Conservation (phyloP, 2,329 filamentous ascomycete genomes). For the Phialemonium atrogriseum region DNA sequence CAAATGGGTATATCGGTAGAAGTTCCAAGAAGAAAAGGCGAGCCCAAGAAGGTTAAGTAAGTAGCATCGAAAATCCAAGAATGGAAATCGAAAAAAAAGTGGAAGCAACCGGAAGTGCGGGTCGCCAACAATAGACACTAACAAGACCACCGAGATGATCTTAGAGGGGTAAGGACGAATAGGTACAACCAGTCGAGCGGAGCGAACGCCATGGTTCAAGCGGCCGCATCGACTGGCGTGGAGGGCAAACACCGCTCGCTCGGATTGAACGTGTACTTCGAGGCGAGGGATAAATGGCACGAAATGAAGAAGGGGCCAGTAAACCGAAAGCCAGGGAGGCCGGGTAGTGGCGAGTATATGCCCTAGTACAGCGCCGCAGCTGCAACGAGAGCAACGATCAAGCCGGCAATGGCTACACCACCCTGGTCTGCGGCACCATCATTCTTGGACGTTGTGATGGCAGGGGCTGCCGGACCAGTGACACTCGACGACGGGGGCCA, state of each 20-base stretch:
- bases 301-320: slow-evolving; percentile 5
- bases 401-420: slow-evolving; percentile 41
- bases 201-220: neutral
- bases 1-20: slow-evolving; percentile 15
- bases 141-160: slow-evolving; percentile 5
- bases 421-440: slow-evolving; percentile 38
- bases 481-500: slow-evolving; percentile 4
- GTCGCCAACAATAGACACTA: slow-evolving; percentile 12
- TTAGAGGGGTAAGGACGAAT: slow-evolving; percentile 3
- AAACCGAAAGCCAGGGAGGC: too few relatives aligned
- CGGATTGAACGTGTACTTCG: neutral
- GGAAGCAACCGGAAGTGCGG: slow-evolving; percentile 4
- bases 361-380: slow-evolving; percentile 41
- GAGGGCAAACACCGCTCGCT: slow-evolving; percentile 1
- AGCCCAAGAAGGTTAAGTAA: neutral
- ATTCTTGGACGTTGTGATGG: slow-evolving; percentile 24
- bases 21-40: slow-evolving; percentile 4
- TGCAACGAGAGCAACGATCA: slow-evolving; percentile 47
- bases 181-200: slow-evolving; percentile 8
- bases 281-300: neutral
- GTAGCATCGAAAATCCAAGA: slow-evolving; percentile 1
- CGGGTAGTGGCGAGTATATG: too few relatives aligned
- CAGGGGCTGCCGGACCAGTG: slow-evolving; percentile 12
- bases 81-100: slow-evolving; percentile 5
- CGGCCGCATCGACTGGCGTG: neutral